Evolutionary conservation across 2,329 filamentous ascomycete species (phyloP), one percentile per base, ranked within the genome.

Genomic region (Phaeophleospora eucalypticola): DNA sequence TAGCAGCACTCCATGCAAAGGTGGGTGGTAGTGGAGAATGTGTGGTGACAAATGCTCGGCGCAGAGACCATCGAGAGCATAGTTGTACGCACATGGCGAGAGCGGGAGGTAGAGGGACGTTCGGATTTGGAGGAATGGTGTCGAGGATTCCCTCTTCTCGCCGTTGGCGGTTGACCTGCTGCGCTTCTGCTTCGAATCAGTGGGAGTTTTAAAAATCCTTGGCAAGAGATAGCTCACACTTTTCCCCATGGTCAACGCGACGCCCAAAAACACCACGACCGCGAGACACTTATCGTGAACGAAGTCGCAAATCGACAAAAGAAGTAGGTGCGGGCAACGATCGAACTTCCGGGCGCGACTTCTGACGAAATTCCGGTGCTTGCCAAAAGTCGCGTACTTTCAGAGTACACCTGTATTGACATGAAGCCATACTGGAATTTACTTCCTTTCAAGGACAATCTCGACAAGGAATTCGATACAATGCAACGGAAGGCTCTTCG

Each of bases 101-200:
- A 93, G 75, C 1, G 86, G 80, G 53, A 90, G 78, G 70, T 87
- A 90, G 58, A 95, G 79, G 1, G 90, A 90, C 35, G 88, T 80
- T 17, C 85, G 89, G 61, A 91, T 84, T 20, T 82, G 80, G 65
- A 83, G 82, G 69, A 95, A 91, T 14, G 90, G 86, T 36, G 85
- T 86, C 19, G 32, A 14, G 16, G 40, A 6, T 29, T 6, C 6
- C 24, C 12, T 29, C 24, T 29, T 29, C 12, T 12, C 24, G 12
- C 12, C 24, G 24, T 12, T 29, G 24, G 24, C 24, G 24, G 24
- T 12, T 6, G 24, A 29, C 12, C 12, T 29, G 24, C 24, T 29
- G 24, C 12, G 24, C 12, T 39, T 39, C 37, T 39, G 19, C 3
- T n/a, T n/a, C 24, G 24, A 29, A 29, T 29, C n/a, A 24, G 7